Conservation (phyloP, 257 asterid species). For the Anisodus tanguticus region DNA sequence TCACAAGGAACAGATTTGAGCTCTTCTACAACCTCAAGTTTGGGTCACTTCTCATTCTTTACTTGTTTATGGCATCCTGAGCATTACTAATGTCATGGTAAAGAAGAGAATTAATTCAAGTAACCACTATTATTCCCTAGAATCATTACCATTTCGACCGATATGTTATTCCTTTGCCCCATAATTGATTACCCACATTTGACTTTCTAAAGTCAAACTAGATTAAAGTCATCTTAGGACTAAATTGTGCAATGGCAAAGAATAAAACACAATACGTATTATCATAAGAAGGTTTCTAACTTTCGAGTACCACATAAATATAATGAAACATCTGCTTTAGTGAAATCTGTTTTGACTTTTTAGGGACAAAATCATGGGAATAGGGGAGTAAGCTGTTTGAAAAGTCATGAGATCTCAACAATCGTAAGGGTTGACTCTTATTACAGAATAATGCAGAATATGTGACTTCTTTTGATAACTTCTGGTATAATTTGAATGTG, state of each 20-base stretch:
- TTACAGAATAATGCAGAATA: neutral
- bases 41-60: conserved; percentile 2
- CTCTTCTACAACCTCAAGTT: neutral
- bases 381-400: conserved; percentile 12
- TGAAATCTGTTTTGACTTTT: neutral
- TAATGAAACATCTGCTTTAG: neutral
- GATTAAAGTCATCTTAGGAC: conserved; percentile 10
- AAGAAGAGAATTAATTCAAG: neutral
- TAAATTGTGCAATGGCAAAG: neutral
- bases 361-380: conserved; percentile 6
- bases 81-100: neutral
- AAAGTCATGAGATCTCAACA: neutral
- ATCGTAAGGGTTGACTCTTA: neutral
- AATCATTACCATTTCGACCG: neutral
- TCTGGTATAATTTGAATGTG: no score
- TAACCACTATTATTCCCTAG: neutral
- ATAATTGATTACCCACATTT: neutral
- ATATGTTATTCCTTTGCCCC: neutral
- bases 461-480: neutral
- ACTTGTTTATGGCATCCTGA: conserved; percentile 1
- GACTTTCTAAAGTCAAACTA: conserved; percentile 11
- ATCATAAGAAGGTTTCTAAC: neutral
- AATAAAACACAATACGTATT: neutral
- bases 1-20: neutral
- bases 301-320: neutral